Percentiles rank a stretch among this genome's conserved stretches.
phyloP scores from a whole-genome alignment of 495 filamentous ascomycete species.

The Xylaria curta region DNA sequence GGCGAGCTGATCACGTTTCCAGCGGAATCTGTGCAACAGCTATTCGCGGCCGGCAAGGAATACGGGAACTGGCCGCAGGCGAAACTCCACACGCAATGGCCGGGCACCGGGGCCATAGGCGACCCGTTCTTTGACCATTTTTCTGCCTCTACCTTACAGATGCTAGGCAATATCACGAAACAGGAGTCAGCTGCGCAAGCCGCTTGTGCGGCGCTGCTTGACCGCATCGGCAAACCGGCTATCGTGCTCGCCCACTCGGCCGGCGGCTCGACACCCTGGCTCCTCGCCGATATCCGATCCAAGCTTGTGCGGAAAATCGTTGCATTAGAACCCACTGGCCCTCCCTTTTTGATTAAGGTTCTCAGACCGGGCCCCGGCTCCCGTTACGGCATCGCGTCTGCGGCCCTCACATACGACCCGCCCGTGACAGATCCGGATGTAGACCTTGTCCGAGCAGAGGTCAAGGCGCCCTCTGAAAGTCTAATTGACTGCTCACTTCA shows the following conservation, averaged over 20 bases:
- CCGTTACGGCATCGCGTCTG: slow-evolving; percentile 54
- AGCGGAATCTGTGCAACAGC: slow-evolving; percentile 35
- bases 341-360: slow-evolving; percentile 53
- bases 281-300: slow-evolving; percentile 54
- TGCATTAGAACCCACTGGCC: slow-evolving; percentile 61
- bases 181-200: slow-evolving; percentile 53
- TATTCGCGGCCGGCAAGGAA: slow-evolving; percentile 50
- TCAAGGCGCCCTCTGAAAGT: slow-evolving; percentile 34
- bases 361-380: slow-evolving; percentile 34
- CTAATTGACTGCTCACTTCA: slow-evolving; percentile 53
- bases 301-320: slow-evolving; percentile 55
- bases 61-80: slow-evolving; percentile 52
- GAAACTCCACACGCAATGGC: slow-evolving; percentile 60
- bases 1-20: slow-evolving; percentile 35
- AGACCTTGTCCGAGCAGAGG: slow-evolving; percentile 38
- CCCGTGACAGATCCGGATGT: slow-evolving; percentile 32
- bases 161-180: slow-evolving; percentile 41
- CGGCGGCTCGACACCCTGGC: slow-evolving; percentile 57
- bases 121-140: slow-evolving; percentile 60
- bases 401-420: slow-evolving; percentile 59
- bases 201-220: slow-evolving; percentile 55
- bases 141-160: slow-evolving; percentile 53
- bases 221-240: slow-evolving; percentile 51
- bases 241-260: slow-evolving; percentile 61
- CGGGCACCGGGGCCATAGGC: slow-evolving; percentile 53